Percentiles rank a stretch among this genome's conserved stretches.
Conservation (phyloP, 495 filamentous ascomycete genomes). For the Xylaria longipes region DNA sequence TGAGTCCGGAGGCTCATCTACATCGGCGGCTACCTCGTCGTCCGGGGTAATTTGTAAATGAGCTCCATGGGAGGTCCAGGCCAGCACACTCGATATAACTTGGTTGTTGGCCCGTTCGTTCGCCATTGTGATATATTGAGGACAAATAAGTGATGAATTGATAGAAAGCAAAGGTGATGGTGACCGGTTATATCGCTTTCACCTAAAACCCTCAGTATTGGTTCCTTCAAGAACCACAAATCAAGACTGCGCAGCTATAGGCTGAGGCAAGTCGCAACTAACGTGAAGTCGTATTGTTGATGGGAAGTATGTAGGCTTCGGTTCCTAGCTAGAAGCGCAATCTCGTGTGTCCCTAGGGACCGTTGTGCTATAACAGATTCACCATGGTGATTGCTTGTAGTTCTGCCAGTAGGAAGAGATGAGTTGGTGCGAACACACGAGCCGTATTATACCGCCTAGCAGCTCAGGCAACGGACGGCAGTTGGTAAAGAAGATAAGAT, state of each 20-base stretch:
- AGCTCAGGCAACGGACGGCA: not conserved
- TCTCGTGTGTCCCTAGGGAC: conserved; percentile 60
- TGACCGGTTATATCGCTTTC: not conserved
- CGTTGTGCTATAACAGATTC: conserved; percentile 60
- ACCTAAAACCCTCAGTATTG: not conserved
- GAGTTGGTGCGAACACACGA: not conserved
- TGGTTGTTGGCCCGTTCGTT: conserved; percentile 47
- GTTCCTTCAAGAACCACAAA: conserved; percentile 8
- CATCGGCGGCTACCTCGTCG: conserved; percentile 45
- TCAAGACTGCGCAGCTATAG: not conserved
- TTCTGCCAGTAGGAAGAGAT: conserved; percentile 17
- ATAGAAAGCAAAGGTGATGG: conserved; percentile 12
- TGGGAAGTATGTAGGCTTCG: conserved; percentile 37
- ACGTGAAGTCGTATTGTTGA: conserved; percentile 9
- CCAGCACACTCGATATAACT: conserved; percentile 48
- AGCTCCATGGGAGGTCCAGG: conserved; percentile 49
- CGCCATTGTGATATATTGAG: conserved; percentile 41
- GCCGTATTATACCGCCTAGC: not conserved
- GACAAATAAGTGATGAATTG: conserved; percentile 13
- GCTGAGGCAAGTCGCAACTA: not conserved
- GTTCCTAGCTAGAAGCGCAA: conserved; percentile 38
- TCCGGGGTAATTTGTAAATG: conserved; percentile 52
- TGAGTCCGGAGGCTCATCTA: conserved; percentile 46
- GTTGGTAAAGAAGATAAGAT: conserved; percentile 3
- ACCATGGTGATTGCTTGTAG: conserved; percentile 44